Base-by-base conservation (phyloP, 345 rosid genomes). In the Syzygium aqueum region DNA sequence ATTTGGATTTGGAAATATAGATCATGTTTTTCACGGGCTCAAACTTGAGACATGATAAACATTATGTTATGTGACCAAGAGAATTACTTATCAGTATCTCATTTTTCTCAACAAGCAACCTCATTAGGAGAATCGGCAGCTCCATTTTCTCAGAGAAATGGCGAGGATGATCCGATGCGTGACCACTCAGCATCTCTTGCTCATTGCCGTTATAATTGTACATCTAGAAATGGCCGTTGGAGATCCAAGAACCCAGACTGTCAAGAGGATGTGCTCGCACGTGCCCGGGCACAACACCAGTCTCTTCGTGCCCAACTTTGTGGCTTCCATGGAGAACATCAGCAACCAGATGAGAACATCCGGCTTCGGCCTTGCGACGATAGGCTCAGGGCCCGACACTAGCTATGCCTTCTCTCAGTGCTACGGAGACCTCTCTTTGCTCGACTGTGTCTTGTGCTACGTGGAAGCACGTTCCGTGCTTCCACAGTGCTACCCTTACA, bases 371-470 rank as follows among this genome's bases (percentile, higher is more conserved):
- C 85, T 85, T 30, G 94, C 98, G 3, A 87, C 88, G 46, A 89
- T 94, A 13, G 99, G 99, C 84, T 86, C 96, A 5, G 98, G 97
- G 87, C 94, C 93, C 1, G 96, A 97, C 51, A 86, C 61, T 25
- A 95, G 91, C 94, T 94, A 94, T 87, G 98, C 95, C 84, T 93
- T 97, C 5, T 94, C 97, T 0, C 98, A 96, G 89, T 97, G 99
- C 89, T 94, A 97, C 21, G 97, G 99, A 1, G 98, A 97, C 87
- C 97, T 97, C 77, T 90, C 98, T 33, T 85, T 89, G 82, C 93
- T 93, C 43, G 99, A 97, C 85, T 97, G 99, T 87, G 97, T 94
- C 12, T 85, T 97, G 86, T 97, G 99, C 84, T 97, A 95, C 86
- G 97, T 98, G 2, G 97, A 95, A 92, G 99, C 97, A 28, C 93